Base-by-base conservation (phyloP, 2,329 filamentous ascomycete genomes). In the Cercospora nicotianae region DNA sequence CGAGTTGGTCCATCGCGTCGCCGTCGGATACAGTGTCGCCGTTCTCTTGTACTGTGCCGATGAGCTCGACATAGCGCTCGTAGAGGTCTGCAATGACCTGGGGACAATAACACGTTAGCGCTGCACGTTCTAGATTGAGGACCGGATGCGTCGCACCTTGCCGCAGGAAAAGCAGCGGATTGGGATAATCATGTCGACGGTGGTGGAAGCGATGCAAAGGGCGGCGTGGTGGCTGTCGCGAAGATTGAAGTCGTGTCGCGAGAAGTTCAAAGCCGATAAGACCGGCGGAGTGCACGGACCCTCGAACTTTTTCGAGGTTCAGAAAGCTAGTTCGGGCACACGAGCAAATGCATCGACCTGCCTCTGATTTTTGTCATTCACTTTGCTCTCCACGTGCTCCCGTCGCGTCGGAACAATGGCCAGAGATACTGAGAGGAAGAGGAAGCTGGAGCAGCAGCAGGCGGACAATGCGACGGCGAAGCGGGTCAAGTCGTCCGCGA, bases 111-210 rank as follows among this genome's bases (percentile, higher is more conserved):
- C 45, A 5, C 39, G 33, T 70, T 33, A 69, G 63, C 39, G 53
- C 10, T 59, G 59, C 26, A 42, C n/a, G 8, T 13, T 48, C 42
- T 28, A 16, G 13, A 60, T 10, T 28, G 45, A 26, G 63, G 13
- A n/a, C 23, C 51, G 26, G 20, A 18, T 23, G 31, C n/a, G 51
- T 62, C 13, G 64, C 82, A 97, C 95, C 92, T 99, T 99, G 81
- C 95, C 95, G 81, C 95, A 99, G 67, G 95, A 98, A 83, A 99
- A 99, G 84, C 95, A 99, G 75, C 95, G 93, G 73, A 99, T 92
- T 2, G 95, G 95, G 75, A 99, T 98, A 82, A 99, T 99, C 95
- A 99, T 99, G 66, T 82, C 91, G 83, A 58, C 68, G 63, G 64
- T 63, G 42, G 66, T n/a, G 36, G 60, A 10, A 8, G 48, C 20